phyloP scores from a whole-genome alignment of 73 alveolate species.

The Urostyla sp. region DNA sequence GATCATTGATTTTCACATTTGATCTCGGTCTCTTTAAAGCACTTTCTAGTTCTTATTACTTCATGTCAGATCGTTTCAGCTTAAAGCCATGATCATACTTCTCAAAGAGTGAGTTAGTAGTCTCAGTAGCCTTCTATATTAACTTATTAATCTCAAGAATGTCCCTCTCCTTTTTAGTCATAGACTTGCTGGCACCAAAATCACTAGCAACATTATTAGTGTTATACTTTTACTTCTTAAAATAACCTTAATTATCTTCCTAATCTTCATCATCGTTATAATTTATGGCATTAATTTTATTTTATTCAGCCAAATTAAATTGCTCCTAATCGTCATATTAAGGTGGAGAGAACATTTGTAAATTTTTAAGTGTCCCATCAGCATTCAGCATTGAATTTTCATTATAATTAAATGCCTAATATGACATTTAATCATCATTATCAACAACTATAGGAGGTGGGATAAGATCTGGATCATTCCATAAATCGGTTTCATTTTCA shows the following conservation, averaged over 20 bases:
- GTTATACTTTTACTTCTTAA: too few species aligned
- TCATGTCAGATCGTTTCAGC: not conserved
- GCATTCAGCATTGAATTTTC: not conserved
- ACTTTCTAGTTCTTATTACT: not conserved
- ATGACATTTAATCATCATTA: not conserved
- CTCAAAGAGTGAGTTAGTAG: slow-evolving; percentile 33
- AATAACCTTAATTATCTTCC: too few species aligned
- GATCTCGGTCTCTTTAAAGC: not conserved
- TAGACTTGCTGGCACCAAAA: not conserved
- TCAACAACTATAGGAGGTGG: slow-evolving; percentile 54
- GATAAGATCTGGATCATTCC: slow-evolving; percentile 52
- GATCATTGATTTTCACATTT: slow-evolving; percentile 11
- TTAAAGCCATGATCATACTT: slow-evolving; percentile 10
- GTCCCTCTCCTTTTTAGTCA: slow-evolving; percentile 34
- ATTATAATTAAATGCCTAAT: not conserved
- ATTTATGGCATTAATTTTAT: too few species aligned
- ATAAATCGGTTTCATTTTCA: not conserved
- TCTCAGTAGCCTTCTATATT: slow-evolving; percentile 29
- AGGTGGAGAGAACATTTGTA: slow-evolving; percentile 34
- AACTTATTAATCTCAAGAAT: slow-evolving; percentile 40
- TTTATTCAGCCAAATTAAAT: too few species aligned
- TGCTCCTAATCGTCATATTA: too few species aligned
- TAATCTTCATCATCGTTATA: too few species aligned
- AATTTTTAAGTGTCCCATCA: slow-evolving; percentile 32
- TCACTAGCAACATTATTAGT: too few species aligned